Evolutionary conservation across 1,284 basidiomycete species (phyloP), one percentile per base, ranked within the genome.

Genomic region (Austroboletus niveus): DNA sequence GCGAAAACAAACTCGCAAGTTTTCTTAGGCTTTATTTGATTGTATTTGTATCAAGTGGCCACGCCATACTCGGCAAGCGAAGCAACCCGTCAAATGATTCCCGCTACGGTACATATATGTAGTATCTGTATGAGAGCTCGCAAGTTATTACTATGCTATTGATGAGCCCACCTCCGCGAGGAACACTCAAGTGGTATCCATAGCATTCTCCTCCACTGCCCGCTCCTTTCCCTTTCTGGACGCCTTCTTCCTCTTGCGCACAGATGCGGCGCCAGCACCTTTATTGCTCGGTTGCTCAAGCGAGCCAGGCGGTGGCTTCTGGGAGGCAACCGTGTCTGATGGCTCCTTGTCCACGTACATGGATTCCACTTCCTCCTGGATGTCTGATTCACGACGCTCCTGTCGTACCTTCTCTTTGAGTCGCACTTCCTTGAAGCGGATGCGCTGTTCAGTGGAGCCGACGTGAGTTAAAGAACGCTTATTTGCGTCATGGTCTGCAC

Each of bases 371-470:
- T 63, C 64, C 30, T 56, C 55, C 1, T 46, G 29, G 41, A 64
- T 54, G n/a, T 53, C 55, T 10, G 50, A 42, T 11, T 49, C 38
- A n/a, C 15, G 43, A 17, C 42, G 44, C n/a, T 45, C 60, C 0
- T 53, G 31, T 12, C 22, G 51, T 31, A 36, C 36, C 54, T 66
- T 70, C 17, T 57, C 52, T 45, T 54, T 62, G 51, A 70, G 61
- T 15, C 62, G 55, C 8, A 70, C 66, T 42, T 69, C 66, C 48
- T 57, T 69, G 71, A 89, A 89, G 14, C 73, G 75, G 45, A 89
- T 78, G 11, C 86, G 79, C 54, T 80, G 77, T 55, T 81, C 79
- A 0, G 83, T 82, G 40, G 74, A 80, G 14, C 76, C 76, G 6
- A 86, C 68, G 54, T 85, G 80, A 4, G 65, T 62, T 8, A 86